Evolutionary conservation across 306 rosid species (phyloP).

Genomic region (Carpinus viminea): DNA sequence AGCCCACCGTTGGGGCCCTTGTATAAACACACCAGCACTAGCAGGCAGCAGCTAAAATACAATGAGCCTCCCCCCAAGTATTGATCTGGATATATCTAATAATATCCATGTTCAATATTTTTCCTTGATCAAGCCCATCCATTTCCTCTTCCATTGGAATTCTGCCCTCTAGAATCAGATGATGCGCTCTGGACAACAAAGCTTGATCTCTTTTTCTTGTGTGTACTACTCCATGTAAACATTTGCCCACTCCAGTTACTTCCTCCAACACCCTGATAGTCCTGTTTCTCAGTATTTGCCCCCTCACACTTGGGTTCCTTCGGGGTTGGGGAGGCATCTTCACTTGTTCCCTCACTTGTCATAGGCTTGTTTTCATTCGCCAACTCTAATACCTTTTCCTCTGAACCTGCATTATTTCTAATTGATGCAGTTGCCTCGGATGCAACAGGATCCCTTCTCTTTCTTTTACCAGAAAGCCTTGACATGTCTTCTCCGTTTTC

Average conservation of each 20-base stretch:
- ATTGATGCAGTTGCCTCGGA: constrained; percentile 49
- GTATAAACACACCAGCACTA: background rate
- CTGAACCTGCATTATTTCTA: constrained; percentile 37
- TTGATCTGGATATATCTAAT: background rate
- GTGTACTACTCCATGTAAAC: constrained; percentile 78
- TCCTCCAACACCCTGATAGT: constrained; percentile 43
- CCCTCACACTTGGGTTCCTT: constrained; percentile 67
- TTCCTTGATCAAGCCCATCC: constrained; percentile 53
- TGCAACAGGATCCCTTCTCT: constrained; percentile 51
- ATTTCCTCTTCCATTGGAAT: constrained; percentile 68
- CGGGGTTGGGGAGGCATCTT: constrained; percentile 55
- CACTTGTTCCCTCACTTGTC: constrained; percentile 58
- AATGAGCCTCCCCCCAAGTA: background rate
- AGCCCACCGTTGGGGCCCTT: background rate
- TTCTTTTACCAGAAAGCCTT: constrained; percentile 52
- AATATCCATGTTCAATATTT: background rate
- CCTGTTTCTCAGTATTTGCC: constrained; percentile 42
- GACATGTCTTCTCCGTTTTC: constrained; percentile 83
- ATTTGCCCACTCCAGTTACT: constrained; percentile 57
- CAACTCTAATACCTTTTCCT: constrained; percentile 45
- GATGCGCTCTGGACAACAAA: constrained; percentile 51
- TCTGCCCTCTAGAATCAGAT: constrained; percentile 67
- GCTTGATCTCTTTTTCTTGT: constrained; percentile 87
- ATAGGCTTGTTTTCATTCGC: constrained; percentile 40
- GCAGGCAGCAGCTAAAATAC: constrained; percentile 2